Evolutionary conservation across 164 flowering plant genomes (phyloP).

Genomic region (Aristolochia contorta): DNA sequence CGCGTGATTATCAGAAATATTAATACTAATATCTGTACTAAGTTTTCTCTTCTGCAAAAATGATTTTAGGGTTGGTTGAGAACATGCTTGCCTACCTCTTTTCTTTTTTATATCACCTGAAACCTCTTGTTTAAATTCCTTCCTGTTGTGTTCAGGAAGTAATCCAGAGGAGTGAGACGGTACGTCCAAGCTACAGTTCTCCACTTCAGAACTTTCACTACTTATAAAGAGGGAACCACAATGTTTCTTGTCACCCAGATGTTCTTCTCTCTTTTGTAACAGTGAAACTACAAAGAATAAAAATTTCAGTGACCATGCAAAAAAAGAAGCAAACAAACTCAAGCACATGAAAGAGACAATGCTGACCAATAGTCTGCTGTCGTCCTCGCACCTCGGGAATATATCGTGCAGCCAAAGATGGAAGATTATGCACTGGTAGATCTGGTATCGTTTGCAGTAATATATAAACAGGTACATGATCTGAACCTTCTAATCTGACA

Average conservation of each 20-base stretch:
- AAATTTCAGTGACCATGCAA: not conserved
- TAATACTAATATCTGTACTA: slow-evolving; percentile 11
- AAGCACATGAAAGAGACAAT: not conserved
- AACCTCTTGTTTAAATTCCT: slow-evolving; percentile 5
- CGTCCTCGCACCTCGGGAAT: slow-evolving; percentile 67
- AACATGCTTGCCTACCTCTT: slow-evolving; percentile 31
- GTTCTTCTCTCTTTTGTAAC: slow-evolving; percentile 45
- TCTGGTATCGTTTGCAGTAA: slow-evolving; percentile 53
- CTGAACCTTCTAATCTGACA: slow-evolving; percentile 81
- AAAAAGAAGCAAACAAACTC: no score
- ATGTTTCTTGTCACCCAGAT: slow-evolving; percentile 14
- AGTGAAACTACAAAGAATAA: slow-evolving; percentile 45
- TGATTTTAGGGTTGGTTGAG: slow-evolving; percentile 67
- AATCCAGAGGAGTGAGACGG: slow-evolving; percentile 6
- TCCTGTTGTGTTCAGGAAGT: not conserved
- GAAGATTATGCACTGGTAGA: slow-evolving; percentile 55
- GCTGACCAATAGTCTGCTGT: slow-evolving; percentile 84
- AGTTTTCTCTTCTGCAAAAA: slow-evolving; percentile 52
- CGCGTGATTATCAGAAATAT: slow-evolving; percentile 15
- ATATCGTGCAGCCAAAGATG: slow-evolving; percentile 77
- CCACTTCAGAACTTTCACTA: slow-evolving; percentile 1
- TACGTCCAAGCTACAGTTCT: slow-evolving; percentile 15
- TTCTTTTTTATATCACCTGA: slow-evolving; percentile 27
- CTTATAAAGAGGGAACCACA: slow-evolving; percentile 14
- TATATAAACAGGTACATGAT: slow-evolving; percentile 84